Evolutionary conservation across 1,284 basidiomycete species (phyloP), one percentile per base, ranked within the genome.

Genomic region (Sanghuangporus weigelae): DNA sequence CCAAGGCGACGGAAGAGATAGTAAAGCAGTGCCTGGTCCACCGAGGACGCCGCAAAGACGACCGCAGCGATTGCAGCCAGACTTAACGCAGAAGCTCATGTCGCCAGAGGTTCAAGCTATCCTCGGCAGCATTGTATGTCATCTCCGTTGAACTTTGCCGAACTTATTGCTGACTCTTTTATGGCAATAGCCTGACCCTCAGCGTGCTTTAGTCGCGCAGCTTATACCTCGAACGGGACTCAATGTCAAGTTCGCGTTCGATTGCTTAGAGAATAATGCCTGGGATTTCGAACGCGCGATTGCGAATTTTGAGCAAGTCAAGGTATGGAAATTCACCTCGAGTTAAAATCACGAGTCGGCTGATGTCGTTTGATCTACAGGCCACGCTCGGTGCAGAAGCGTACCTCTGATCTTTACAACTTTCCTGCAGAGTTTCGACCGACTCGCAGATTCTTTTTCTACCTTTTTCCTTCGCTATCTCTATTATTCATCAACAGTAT

Each of bases 281-380:
- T 96, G 93, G 93, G 84, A 93, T 71, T 68, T 90, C 48, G 85
- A 86, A 48, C 79, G 81, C 64, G 94, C 94, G 0, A 72, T 93
- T 44, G 81, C 81, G 59, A 95, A 95, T 71, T 96, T 93, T 73
- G 84, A 92, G 69, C 82, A 90, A 71, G 90, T 92, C 70, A 90
- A 90, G 83, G 89, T 89, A 68, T 65, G 81, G 58, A 36, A 10
- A 31, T n/a, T 42, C 8, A 14, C 53, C 36, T 56, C 42, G 40
- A 26, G 40, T 21, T 11, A 11, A 19, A 11, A 38, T 7, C 6
- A 10, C 19, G n/a, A 26, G 19, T 10, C 10, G 21, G 36, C 46
- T 56, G 14, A 46, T 16, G 19, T 26, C 35, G 19, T 10, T 12
- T 51, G 2, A 11, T 23, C 8, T 46, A 14, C 26, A 65, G 63